Evolutionary conservation across 2,329 filamentous ascomycete genomes (phyloP).

Genomic region (Chrysoporthe puriensis): DNA sequence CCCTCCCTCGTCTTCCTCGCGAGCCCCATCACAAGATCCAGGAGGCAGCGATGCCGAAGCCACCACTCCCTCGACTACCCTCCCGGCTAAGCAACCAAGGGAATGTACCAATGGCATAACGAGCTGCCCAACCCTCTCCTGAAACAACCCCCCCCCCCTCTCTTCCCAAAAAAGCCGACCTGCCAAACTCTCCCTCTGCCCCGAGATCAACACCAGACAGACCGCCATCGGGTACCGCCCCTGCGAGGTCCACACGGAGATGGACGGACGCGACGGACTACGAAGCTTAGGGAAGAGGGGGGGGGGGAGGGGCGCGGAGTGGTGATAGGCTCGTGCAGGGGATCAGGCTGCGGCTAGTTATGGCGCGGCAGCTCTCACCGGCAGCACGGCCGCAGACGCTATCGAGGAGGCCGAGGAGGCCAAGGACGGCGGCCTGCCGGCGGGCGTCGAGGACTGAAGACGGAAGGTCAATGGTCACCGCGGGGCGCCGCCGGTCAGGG

Average conservation of each 20-base stretch:
- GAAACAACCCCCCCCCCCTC: background rate
- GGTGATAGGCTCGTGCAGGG: background rate
- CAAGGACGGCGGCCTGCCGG: background rate
- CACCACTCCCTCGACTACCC: too few species aligned
- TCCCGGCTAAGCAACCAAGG: background rate
- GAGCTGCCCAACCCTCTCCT: background rate
- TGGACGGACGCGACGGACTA: too few species aligned
- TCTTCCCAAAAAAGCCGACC: background rate
- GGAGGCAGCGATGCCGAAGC: background rate
- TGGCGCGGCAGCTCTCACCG: background rate
- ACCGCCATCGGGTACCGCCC: background rate
- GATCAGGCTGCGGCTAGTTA: background rate
- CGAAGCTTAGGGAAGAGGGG: too few species aligned
- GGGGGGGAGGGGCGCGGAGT: too few species aligned
- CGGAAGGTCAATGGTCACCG: background rate
- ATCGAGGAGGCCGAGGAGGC: too few species aligned
- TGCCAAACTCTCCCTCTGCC: background rate
- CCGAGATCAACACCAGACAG: background rate
- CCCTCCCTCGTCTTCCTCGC: too few species aligned
- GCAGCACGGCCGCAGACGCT: background rate
- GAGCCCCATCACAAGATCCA: too few species aligned
- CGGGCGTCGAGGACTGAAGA: background rate
- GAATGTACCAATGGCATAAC: too few species aligned
- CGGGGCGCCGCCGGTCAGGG: background rate
- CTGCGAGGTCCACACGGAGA: background rate